Conservation (phyloP, 306 rosid genomes). For the Sicyos baderoa region DNA sequence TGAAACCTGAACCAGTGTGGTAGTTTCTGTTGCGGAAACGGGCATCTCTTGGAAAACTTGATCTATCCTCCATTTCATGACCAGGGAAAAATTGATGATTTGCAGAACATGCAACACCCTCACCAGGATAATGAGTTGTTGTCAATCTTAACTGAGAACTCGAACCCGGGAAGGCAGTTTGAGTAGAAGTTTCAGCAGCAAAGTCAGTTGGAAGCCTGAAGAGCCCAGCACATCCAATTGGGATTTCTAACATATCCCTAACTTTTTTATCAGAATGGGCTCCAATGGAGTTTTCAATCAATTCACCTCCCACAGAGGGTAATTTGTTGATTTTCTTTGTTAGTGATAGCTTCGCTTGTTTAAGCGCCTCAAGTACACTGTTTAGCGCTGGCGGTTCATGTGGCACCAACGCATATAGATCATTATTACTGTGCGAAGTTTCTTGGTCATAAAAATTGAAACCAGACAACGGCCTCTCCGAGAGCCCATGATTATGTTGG, state of each 20-base stretch:
- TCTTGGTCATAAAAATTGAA: slow-evolving; percentile 27
- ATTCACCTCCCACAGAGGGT: slow-evolving; percentile 26
- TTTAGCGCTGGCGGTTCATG: slow-evolving; percentile 40
- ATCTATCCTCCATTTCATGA: slow-evolving; percentile 28
- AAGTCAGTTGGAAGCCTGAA: slow-evolving; percentile 73
- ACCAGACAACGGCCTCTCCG: slow-evolving; percentile 25
- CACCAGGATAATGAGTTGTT: slow-evolving; percentile 29
- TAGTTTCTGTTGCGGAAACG: slow-evolving; percentile 27
- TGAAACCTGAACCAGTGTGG: slow-evolving; percentile 22
- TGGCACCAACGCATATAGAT: slow-evolving; percentile 59
- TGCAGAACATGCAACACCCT: slow-evolving; percentile 23
- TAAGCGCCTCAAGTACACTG: slow-evolving; percentile 72
- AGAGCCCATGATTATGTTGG: slow-evolving; percentile 25
- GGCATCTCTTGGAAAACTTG: slow-evolving; percentile 28
- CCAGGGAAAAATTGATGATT: slow-evolving; percentile 25
- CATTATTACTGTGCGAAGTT: slow-evolving; percentile 34
- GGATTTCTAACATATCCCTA: slow-evolving; percentile 46
- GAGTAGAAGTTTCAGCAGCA: slow-evolving; percentile 36
- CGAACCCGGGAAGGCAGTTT: slow-evolving; percentile 30
- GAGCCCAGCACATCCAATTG: slow-evolving; percentile 59
- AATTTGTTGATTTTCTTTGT: slow-evolving; percentile 37
- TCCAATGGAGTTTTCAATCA: slow-evolving; percentile 34
- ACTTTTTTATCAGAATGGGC: slow-evolving; percentile 27
- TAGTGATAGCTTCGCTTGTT: slow-evolving; percentile 58
- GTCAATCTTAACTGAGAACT: slow-evolving; percentile 28